Base-by-base conservation (phyloP, 805 yeast species). In the Kodamaea kakaduensis region DNA sequence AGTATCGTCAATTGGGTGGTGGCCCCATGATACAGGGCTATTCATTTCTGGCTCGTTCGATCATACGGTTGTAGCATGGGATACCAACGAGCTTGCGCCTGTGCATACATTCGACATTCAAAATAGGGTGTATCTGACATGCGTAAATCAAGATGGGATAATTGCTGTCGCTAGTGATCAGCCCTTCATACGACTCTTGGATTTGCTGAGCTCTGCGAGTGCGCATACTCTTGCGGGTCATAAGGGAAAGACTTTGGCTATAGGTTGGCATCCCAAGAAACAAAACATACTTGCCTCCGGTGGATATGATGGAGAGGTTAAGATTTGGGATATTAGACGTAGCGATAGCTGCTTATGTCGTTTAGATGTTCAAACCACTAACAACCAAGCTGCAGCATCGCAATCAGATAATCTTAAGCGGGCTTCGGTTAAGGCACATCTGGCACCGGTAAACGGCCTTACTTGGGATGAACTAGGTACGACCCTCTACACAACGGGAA, bases 21-120 rank as follows among this genome's bases (percentile, higher is more conserved):
- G 96, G 90, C 88, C 93, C 0, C 63, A 64, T 29, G 97, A 89
- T 56, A 77, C 80, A 21, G 96, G 96, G 1, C 70, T 89, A 79
- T 88, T 87, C 61, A 69, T 87, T 13, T 73, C 87, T 3, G 77
- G 87, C 1, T 85, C 96, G 0, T 86, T 78, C 54, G 97, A 89
- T 56, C 77, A 74, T 39, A 73, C 77, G 0, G 73, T 88, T 15
- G 83, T 80, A 43, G 67, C 87, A 1, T 89, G 95, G 94, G 96
- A 87, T 52, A 72, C 96, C 0, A 71, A 71, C 37, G 61, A 71
- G 12, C 59, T 88, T 44, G 65, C 67, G n/a, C 75, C 76, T 13
- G 95, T 77, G 0, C 85, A 84, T 47, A 57, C 75, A 3, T 83
- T 86, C 45, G 73, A 77, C 25, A 36, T 87, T 40, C 78, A 69